Conservation (phyloP, 139 green algal genomes). For the Parachlorella kessleri region DNA sequence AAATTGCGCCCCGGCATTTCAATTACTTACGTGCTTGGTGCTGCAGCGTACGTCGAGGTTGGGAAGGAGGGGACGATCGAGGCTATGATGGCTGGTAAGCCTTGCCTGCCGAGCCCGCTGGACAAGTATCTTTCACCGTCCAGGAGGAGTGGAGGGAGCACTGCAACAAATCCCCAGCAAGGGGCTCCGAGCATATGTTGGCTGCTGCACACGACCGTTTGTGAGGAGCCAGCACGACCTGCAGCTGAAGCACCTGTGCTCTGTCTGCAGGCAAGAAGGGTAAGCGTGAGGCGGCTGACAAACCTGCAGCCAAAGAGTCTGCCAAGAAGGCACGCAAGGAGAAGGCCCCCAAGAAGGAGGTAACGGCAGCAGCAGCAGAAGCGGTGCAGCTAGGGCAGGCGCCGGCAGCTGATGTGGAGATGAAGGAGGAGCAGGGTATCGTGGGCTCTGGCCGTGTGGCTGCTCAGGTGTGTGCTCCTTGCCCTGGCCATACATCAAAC, state of each 20-base stretch:
- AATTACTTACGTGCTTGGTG: too few relatives aligned
- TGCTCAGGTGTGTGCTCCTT: slow-evolving; percentile 28
- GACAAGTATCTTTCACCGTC: too few relatives aligned
- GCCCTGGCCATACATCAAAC: too few relatives aligned
- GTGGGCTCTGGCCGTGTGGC: slow-evolving; percentile 55
- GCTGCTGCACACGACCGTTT: too few relatives aligned
- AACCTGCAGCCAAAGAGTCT: slow-evolving; percentile 21
- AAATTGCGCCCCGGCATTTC: too few relatives aligned
- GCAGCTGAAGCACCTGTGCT: too few relatives aligned
- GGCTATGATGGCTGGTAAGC: slow-evolving; percentile 23
- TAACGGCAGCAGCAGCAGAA: not conserved
- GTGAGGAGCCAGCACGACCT: too few relatives aligned
- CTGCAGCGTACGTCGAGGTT: slow-evolving; percentile 28
- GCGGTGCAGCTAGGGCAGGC: not conserved
- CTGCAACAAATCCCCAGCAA: too few relatives aligned
- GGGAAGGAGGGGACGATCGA: slow-evolving; percentile 5
- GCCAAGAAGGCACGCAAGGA: slow-evolving; percentile 33
- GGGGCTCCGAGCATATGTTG: too few relatives aligned
- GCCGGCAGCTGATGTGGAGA: slow-evolving; percentile 1
- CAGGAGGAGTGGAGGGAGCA: too few relatives aligned
- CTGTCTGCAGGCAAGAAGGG: slow-evolving; percentile 20
- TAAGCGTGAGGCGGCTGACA: slow-evolving; percentile 19
- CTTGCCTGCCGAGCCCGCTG: too few relatives aligned
- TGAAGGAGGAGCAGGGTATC: slow-evolving; percentile 8
- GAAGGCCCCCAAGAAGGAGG: not conserved